phyloP scores from a whole-genome alignment of 2,329 filamentous ascomycete species.

The Fusarium anthophilum region DNA sequence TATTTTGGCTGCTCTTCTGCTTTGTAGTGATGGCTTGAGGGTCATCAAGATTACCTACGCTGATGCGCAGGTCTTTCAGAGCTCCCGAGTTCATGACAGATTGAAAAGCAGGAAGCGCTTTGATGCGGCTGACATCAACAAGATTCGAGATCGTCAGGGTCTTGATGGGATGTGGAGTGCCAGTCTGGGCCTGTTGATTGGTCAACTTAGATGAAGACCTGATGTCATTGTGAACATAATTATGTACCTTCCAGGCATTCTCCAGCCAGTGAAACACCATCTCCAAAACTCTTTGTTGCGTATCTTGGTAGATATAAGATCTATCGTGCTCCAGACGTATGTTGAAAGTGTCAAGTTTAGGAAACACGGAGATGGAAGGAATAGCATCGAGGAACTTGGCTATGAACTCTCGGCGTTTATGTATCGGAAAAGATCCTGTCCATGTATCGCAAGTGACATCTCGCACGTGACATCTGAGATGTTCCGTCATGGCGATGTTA shows the following conservation, averaged over 20 bases:
- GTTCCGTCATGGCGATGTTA: background rate
- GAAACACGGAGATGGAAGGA: background rate
- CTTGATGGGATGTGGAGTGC: background rate
- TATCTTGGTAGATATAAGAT: background rate
- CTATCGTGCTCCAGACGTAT: background rate
- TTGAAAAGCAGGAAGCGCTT: background rate
- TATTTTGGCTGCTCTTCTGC: too few relatives aligned
- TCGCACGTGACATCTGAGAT: background rate
- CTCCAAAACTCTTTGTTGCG: background rate
- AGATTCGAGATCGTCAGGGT: conserved; percentile 7
- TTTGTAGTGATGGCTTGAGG: too few relatives aligned
- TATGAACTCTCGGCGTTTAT: background rate
- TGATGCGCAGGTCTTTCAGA: background rate
- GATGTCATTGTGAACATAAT: too few relatives aligned
- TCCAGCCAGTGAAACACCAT: conserved; percentile 15
- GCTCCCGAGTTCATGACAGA: background rate
- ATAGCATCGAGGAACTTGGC: conserved; percentile 2
- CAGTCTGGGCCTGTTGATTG: background rate
- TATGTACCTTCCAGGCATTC: background rate
- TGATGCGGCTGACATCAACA: background rate
- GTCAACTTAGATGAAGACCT: background rate
- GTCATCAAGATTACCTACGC: background rate
- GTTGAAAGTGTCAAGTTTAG: conserved; percentile 3
- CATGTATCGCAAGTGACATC: conserved; percentile 15
- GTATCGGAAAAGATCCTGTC: background rate